Percentiles rank a stretch among this genome's conserved stretches.
phyloP scores from a whole-genome alignment of 305 asterid species.

The Fraxinus xanthoxyloides region DNA sequence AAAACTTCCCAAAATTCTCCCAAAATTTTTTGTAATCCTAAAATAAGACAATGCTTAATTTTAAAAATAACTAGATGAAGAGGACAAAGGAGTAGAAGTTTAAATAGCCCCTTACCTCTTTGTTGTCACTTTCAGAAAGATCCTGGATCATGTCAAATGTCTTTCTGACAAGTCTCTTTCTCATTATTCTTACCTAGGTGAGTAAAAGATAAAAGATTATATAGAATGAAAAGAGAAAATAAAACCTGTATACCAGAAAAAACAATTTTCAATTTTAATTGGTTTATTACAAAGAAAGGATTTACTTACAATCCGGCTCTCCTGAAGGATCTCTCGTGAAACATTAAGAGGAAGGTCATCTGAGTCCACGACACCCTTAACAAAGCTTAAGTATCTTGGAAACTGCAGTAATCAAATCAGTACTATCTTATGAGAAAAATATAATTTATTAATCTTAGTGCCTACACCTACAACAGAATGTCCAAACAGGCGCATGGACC shows the following conservation, averaged over 20 bases:
- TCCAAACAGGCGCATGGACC: background rate
- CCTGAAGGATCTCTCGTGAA: conserved; percentile 97
- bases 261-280: background rate
- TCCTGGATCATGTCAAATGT: conserved; percentile 98
- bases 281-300: background rate
- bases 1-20: conserved; percentile 91
- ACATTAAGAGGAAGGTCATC: conserved; percentile 97
- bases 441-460: background rate
- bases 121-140: conserved; percentile 83
- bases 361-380: conserved; percentile 95
- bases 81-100: background rate
- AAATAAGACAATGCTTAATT: conserved; percentile 12
- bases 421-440: background rate
- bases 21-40: conserved; percentile 96
- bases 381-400: conserved; percentile 98
- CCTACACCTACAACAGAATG: background rate
- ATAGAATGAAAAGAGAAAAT: background rate
- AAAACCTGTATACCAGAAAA: background rate
- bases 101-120: conserved; percentile 53
- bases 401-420: conserved; percentile 53
- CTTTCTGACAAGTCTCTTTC: conserved; percentile 92
- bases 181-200: conserved; percentile 88
- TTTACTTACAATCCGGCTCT: conserved; percentile 88
- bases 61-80: background rate
- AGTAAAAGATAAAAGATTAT: conserved; percentile 6